These are phyloP conservation scores for Ophiognomonia clavigignenti-juglandacearum DNA, from an alignment of 2,329 filamentous ascomycete genomes.

Conservation along the genomic window DNA sequence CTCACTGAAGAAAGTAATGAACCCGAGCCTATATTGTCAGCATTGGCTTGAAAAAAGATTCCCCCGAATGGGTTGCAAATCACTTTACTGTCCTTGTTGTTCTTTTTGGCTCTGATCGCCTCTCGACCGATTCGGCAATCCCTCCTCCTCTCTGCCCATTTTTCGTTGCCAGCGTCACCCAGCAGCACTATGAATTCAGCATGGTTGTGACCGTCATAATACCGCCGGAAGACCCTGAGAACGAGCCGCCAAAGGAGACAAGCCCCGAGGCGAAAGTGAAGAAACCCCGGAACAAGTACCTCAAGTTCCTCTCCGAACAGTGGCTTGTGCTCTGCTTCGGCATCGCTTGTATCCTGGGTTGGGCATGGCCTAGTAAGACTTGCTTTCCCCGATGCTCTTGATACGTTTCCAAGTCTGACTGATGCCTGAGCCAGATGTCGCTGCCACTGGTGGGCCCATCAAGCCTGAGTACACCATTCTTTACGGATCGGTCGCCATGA, in stretches of 20 bases:
- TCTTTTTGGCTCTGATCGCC: not conserved
- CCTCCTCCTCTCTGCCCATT: not conserved
- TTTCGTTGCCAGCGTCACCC: not conserved
- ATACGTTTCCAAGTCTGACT: not conserved
- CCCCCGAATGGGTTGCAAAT: not conserved
- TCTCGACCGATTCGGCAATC: not conserved
- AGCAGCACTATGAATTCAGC: not conserved
- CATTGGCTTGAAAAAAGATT: not conserved
- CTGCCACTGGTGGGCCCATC: conserved; percentile 42
- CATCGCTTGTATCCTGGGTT: conserved; percentile 42
- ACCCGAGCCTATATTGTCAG: not conserved
- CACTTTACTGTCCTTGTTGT: not conserved
- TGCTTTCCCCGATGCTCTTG: not conserved
- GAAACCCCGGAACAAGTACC: conserved; percentile 1
- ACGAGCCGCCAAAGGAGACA: not conserved
- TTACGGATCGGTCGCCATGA: conserved; percentile 64
- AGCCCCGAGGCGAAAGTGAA: not conserved
- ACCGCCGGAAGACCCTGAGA: not conserved
- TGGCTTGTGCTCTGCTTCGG: conserved; percentile 63
- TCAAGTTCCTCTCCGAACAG: conserved; percentile 44
- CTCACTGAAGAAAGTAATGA: too few relatives aligned
- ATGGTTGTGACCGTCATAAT: conserved; percentile 12
- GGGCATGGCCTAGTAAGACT: conserved; percentile 36
- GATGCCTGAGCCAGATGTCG: conserved; percentile 33
- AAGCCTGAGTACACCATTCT: conserved; percentile 56